Evolutionary conservation across 352 stramenopile genomes (phyloP), one percentile per base, ranked within the genome.

Genomic region (Elongisporangium prolatum): DNA sequence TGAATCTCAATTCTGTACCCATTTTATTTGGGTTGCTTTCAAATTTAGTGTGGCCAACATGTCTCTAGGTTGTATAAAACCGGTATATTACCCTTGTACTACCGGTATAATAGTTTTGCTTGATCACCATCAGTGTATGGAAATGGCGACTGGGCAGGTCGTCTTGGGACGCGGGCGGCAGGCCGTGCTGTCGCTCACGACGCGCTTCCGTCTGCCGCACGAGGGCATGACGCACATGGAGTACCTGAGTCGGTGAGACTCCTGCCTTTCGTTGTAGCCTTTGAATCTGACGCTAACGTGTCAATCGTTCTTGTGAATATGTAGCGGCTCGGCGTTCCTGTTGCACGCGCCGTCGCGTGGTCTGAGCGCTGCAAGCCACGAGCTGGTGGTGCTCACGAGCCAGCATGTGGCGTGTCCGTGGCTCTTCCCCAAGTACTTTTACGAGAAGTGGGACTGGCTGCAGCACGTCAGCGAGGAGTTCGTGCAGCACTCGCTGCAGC

Each of bases 401-500:
- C 80, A 91, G 59, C 84, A 94, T 59, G 83, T 94, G 21, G 83
- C 81, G 48, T 94, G 82, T 70, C 84, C 82, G 40, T 91, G 84
- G 84, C 66, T 80, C 4, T 92, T 90, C 65, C 80, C 80, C 13
- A 71, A 70, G 50, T 92, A 94, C 63, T 94, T 91, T 59, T 24
- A 59, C 11, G 69, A 89, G 54, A 89, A 84, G 61, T 91, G 82
- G 82, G 71, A 88, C 59, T 94, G 82, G 84, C 77, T 94, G 52
- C 80, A 94, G 66, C 78, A 86, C 64, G 82, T 94, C 57, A 84
- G 72, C 64, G 80, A 91, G 57, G 71, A 82, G 51, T 86, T 88
- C 34, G 75, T 92, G 44, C 67, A 74, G 34, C 78, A 92, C 54
- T 88, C 78, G 59, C 67, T 94, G 51, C 71, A 88, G 56, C 50